These are phyloP conservation scores for Lentinus brumalis DNA, from an alignment of 768 basidiomycete genomes.

Conservation along the genomic window DNA sequence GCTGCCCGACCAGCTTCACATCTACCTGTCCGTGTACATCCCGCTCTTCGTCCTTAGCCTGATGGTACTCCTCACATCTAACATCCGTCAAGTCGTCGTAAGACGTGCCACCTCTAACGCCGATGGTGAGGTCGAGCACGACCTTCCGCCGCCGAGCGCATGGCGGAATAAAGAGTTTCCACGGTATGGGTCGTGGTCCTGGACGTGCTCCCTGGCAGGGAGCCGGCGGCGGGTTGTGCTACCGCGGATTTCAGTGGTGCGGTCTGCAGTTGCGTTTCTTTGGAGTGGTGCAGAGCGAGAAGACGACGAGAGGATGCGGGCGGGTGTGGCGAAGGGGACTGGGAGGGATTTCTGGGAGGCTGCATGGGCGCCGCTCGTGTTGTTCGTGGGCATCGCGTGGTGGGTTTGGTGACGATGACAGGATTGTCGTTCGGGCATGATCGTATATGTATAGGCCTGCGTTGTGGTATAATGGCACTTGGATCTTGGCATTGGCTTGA, in stretches of 20 bases:
- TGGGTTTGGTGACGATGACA: conserved; percentile 27
- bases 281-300: conserved; percentile 4
- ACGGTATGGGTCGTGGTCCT: conserved; percentile 5
- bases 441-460: background rate
- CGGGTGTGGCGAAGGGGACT: conserved; percentile 33
- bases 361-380: conserved; percentile 39
- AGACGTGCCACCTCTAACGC: conserved; percentile 1
- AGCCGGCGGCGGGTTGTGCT: conserved; percentile 1
- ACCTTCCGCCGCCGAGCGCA: conserved; percentile 25
- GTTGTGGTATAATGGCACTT: too few relatives aligned
- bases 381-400: conserved; percentile 36
- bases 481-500: too few relatives aligned
- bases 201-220: conserved; percentile 3
- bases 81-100: conserved; percentile 26
- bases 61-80: conserved; percentile 39
- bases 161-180: conserved; percentile 20
- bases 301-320: conserved; percentile 14
- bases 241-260: background rate
- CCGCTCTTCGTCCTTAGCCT: conserved; percentile 68
- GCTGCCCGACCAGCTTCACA: conserved; percentile 81
- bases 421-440: background rate
- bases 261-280: background rate
- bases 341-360: conserved; percentile 34
- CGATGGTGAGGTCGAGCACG: conserved; percentile 17
- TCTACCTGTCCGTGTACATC: conserved; percentile 74